Evolutionary conservation across 371 early-diverging fungal species (phyloP).

Genomic region (Blastocladiella emersonii): DNA sequence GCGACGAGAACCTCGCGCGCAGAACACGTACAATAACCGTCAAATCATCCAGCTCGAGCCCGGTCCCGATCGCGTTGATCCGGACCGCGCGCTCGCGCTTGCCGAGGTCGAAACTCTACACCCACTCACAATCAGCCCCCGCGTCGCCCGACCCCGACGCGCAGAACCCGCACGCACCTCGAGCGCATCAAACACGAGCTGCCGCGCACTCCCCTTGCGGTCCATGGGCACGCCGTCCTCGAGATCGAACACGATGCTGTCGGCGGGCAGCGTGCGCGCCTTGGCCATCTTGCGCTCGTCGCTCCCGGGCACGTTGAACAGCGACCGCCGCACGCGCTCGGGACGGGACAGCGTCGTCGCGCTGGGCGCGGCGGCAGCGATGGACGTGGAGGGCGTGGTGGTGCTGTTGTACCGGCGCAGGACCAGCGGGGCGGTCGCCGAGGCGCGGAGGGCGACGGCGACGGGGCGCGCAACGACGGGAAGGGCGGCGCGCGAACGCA

Average conservation of each 20-base stretch:
- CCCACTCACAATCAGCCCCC: conserved; percentile 6
- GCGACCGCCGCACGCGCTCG: not conserved
- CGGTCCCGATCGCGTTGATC: conserved; percentile 73
- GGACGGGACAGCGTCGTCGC: not conserved
- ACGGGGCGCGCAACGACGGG: too few relatives aligned
- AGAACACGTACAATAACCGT: conserved; percentile 46
- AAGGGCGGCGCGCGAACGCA: too few relatives aligned
- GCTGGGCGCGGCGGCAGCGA: not conserved
- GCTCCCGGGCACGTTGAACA: conserved; percentile 54
- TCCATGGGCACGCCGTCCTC: conserved; percentile 78
- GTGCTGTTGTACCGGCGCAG: too few relatives aligned
- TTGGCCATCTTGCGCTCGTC: conserved; percentile 77
- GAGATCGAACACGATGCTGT: conserved; percentile 76
- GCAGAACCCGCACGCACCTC: conserved; percentile 25
- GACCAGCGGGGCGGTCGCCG: too few relatives aligned
- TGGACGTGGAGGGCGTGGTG: too few relatives aligned
- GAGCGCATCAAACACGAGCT: conserved; percentile 57
- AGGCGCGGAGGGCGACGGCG: too few relatives aligned
- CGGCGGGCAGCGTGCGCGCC: conserved; percentile 48
- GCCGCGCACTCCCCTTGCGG: conserved; percentile 63
- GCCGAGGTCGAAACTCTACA: conserved; percentile 45
- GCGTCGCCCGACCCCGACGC: not conserved
- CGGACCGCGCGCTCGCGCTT: conserved; percentile 68
- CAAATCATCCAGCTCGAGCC: conserved; percentile 64
- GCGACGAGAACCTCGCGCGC: not conserved